Evolutionary conservation across 2,329 filamentous ascomycete genomes (phyloP), one percentile per base, ranked within the genome.

Genomic region (Meredithiella fracta): DNA sequence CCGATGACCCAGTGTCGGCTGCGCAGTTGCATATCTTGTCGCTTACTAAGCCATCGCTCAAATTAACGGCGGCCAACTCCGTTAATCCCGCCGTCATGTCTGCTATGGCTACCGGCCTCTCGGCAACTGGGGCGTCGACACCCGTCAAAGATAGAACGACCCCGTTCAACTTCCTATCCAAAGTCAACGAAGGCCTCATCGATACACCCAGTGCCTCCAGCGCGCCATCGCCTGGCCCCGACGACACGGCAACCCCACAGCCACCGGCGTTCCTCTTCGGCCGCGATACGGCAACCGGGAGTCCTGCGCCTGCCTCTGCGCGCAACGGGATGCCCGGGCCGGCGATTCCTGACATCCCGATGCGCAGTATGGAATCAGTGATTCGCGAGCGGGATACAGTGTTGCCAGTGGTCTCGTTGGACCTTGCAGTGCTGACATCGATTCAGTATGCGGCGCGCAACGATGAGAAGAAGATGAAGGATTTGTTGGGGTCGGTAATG

Each of bases 381-480:
- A 84, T 83, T 7, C 74, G 76, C 23, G 82, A 86, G 64, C 82
- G 86, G 50, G 91, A 97, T 65, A 76, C 80, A 42, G 83, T 92
- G 34, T 76, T 96, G 2, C 90, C 92, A 0, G 70, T 89, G 11
- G 86, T 86, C 57, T 82, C 91, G 0, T 79, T 98, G 25, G 91
- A 97, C 66, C 78, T 83, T 60, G 91, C 92, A 3, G 94, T 98
- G 63, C 77, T 96, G 59, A 89, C 86, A 15, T 90, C 83, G 51
- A 94, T 97, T 64, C 78, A 85, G 51, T 85, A 95, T 67, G 92
- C 88, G 6, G 84, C 88, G 54, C 85, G 84, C 60, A 84, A 84
- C 57, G 91, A 97, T 65, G 89, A 97, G 61, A 91, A 92, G 71
- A 94, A 94, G 68, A 81, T 91, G 60, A 84, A 87, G 54, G 92